phyloP scores from a whole-genome alignment of 1,284 basidiomycete species.

The Melanopsichium pennsylvanicum region DNA sequence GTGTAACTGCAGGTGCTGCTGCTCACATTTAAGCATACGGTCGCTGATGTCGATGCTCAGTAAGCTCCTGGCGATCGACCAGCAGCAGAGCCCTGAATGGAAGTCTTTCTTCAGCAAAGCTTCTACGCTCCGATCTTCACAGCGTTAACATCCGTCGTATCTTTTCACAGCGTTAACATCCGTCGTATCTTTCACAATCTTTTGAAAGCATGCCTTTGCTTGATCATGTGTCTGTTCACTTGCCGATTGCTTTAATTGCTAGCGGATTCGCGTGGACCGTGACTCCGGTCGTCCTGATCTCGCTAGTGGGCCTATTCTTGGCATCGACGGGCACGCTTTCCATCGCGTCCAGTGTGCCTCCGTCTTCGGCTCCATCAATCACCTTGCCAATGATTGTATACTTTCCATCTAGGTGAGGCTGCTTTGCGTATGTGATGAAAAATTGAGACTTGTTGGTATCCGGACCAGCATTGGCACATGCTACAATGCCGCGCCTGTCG shows the following conservation, averaged over 20 bases:
- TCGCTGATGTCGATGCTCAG: neutral
- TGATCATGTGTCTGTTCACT: slow-evolving; percentile 3
- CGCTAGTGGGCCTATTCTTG: slow-evolving; percentile 85
- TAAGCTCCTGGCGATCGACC: neutral
- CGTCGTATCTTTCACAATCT: too few species aligned
- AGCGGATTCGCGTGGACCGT: slow-evolving; percentile 95
- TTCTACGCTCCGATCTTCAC: too few species aligned
- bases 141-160: too few species aligned
- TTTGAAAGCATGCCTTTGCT: neutral
- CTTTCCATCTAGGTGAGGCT: slow-evolving; percentile 60
- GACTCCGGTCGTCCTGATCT: slow-evolving; percentile 82
- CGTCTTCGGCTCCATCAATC: slow-evolving; percentile 60
- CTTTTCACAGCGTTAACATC: too few species aligned
- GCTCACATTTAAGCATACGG: slow-evolving; percentile 18
- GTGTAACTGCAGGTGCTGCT: slow-evolving; percentile 16
- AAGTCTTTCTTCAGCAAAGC: too few species aligned
- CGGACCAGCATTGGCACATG: slow-evolving; percentile 64
- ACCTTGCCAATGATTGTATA: slow-evolving; percentile 63
- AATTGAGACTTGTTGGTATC: slow-evolving; percentile 63
- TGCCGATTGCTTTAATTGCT: slow-evolving; percentile 70
- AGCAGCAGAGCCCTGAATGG: too few species aligned
- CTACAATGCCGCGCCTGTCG: slow-evolving; percentile 57
- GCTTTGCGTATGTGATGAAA: slow-evolving; percentile 62
- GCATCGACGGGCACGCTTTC: slow-evolving; percentile 87
- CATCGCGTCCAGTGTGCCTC: slow-evolving; percentile 51